Evolutionary conservation across 257 asterid genomes (phyloP).

Genomic region (Primulina eburnea): DNA sequence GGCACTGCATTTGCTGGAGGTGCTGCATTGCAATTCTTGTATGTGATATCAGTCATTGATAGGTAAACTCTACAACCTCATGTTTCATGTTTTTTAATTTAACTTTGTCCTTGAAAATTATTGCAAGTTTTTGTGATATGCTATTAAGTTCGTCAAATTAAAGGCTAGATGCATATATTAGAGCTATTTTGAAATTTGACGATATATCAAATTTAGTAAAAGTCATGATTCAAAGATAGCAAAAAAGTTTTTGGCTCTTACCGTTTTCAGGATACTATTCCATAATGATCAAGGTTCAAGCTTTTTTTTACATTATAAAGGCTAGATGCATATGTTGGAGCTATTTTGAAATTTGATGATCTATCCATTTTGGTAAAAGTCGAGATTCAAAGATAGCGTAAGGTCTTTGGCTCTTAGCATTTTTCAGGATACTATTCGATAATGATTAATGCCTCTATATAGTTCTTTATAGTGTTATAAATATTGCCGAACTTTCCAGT

Average conservation of each 20-base stretch:
- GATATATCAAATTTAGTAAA: too few relatives aligned
- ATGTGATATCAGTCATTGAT: constrained; percentile 84
- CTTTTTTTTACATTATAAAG: neutral
- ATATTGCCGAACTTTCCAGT: neutral
- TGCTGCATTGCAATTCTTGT: constrained; percentile 85
- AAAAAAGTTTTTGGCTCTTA: too few relatives aligned
- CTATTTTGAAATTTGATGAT: too few relatives aligned
- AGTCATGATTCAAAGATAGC: neutral
- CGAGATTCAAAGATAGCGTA: neutral
- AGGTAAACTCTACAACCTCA: constrained; percentile 45
- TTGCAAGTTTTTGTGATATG: too few relatives aligned
- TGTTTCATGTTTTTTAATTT: constrained; percentile 9
- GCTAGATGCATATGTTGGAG: too few relatives aligned
- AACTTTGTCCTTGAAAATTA: constrained; percentile 10
- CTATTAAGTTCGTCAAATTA: neutral
- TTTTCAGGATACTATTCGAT: too few relatives aligned
- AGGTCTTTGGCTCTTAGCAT: too few relatives aligned
- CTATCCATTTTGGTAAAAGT: neutral
- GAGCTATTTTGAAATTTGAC: too few relatives aligned
- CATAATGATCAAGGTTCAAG: too few relatives aligned
- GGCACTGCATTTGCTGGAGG: constrained; percentile 90
- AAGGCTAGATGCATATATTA: too few relatives aligned
- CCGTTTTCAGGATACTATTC: too few relatives aligned
- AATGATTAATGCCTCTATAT: too few relatives aligned
- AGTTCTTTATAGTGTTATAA: neutral